A percentile compares a stretch with the other conserved stretches of the same genome.
Evolutionary conservation across 2,329 filamentous ascomycete genomes (phyloP).

Genomic region (Penicillium sp.): DNA sequence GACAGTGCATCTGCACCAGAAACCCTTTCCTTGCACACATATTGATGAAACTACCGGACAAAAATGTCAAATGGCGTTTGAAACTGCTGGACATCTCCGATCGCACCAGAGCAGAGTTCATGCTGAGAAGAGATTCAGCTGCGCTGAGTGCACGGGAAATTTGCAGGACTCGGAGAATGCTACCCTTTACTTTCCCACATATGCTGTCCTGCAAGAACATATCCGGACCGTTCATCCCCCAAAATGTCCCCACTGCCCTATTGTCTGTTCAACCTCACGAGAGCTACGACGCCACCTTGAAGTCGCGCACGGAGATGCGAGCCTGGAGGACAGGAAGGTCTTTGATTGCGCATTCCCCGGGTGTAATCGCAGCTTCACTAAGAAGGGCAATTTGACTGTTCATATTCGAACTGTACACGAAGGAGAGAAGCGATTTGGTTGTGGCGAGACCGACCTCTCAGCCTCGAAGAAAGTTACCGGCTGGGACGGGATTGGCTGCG

Average conservation of each 20-base stretch:
- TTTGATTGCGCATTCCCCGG: constrained; percentile 63
- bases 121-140: constrained; percentile 69
- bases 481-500: constrained; percentile 72
- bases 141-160: constrained; percentile 65
- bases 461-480: constrained; percentile 56
- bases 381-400: constrained; percentile 75
- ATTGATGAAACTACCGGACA: constrained; percentile 53
- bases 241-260: constrained; percentile 71
- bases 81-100: constrained; percentile 68
- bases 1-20: constrained; percentile 69
- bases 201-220: constrained; percentile 70
- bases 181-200: constrained; percentile 65
- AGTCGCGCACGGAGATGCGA: constrained; percentile 65
- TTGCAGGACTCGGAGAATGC: constrained; percentile 26
- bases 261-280: constrained; percentile 64
- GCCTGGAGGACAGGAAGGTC: constrained; percentile 62
- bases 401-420: constrained; percentile 78
- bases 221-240: constrained; percentile 69
- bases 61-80: constrained; percentile 68
- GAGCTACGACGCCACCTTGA: constrained; percentile 77
- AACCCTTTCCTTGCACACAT: constrained; percentile 69
- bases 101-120: constrained; percentile 72
- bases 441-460: constrained; percentile 66
- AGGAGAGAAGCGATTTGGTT: constrained; percentile 72
- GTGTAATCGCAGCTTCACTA: constrained; percentile 77